These are phyloP conservation scores for Suillus cothurnatus DNA, from an alignment of 768 basidiomycete species.

Conservation along the genomic window DNA sequence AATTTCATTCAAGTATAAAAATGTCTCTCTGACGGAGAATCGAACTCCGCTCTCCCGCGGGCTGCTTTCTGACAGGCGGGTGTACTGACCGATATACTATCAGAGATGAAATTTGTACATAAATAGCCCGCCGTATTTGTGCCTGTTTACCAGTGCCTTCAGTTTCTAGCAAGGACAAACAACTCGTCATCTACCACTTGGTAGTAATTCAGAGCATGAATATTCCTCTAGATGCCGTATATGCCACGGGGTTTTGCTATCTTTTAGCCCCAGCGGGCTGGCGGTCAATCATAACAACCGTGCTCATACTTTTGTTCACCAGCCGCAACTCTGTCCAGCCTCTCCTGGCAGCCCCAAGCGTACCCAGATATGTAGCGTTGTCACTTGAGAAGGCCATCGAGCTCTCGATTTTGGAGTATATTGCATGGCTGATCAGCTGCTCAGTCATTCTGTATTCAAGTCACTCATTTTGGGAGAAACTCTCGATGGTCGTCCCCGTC, in stretches of 20 bases:
- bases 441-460: background rate
- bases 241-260: background rate
- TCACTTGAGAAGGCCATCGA: background rate
- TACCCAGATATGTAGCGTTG: background rate
- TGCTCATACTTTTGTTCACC: constrained; percentile 1
- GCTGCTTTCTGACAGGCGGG: constrained; percentile 4
- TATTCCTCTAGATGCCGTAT: background rate
- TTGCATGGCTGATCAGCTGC: background rate
- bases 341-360: background rate
- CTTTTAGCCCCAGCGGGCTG: background rate
- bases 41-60: constrained; percentile 5
- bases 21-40: constrained; percentile 2
- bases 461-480: background rate
- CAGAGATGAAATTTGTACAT: background rate
- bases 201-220: background rate
- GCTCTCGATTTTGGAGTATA: background rate
- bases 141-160: constrained; percentile 1
- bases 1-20: background rate
- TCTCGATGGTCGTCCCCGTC: background rate
- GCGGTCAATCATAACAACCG: background rate
- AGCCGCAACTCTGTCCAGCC: background rate
- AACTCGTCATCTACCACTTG: background rate
- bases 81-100: constrained; percentile 9
- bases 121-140: background rate
- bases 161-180: constrained; percentile 5